Conservation (phyloP, 768 basidiomycete genomes). For the Lyophyllum atratum region DNA sequence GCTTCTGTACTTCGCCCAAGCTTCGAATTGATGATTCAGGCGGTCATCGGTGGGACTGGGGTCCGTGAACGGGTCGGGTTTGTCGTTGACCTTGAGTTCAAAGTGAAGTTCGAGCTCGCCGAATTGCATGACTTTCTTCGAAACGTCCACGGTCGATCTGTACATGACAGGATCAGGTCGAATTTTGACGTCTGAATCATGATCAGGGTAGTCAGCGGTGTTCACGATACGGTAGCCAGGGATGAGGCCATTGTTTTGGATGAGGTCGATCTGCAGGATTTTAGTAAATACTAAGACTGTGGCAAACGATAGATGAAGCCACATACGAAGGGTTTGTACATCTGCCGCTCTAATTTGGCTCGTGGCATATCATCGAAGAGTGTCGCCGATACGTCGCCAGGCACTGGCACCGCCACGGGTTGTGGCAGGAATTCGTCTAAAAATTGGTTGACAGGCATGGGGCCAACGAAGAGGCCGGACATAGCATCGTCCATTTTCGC, state of each 20-base stretch:
- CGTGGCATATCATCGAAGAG: background rate
- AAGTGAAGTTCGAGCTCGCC: slow-evolving; percentile 10
- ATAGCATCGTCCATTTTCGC: background rate
- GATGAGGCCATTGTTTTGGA: slow-evolving; percentile 1
- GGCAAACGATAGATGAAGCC: background rate
- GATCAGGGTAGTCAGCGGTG: slow-evolving; percentile 7
- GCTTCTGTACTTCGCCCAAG: background rate
- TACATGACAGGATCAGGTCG: slow-evolving; percentile 10
- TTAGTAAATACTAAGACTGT: background rate
- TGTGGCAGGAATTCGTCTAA: slow-evolving; percentile 2
- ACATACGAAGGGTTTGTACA: slow-evolving; percentile 10
- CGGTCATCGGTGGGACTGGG: background rate
- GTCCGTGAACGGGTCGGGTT: slow-evolving; percentile 14
- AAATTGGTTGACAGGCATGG: slow-evolving; percentile 7
- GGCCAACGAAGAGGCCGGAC: background rate
- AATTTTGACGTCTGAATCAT: background rate
- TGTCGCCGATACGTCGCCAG: background rate
- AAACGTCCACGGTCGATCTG: background rate
- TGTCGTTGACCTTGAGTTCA: slow-evolving; percentile 18
- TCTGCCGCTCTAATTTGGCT: background rate
- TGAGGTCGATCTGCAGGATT: background rate
- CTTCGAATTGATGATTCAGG: background rate
- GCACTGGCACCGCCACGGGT: background rate
- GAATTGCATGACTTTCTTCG: slow-evolving; percentile 4
- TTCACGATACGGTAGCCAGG: slow-evolving; percentile 13